Evolutionary conservation across 163 green algal species (phyloP), one percentile per base, ranked within the genome.

Genomic region (Chlamydomonas reinhardtii): DNA sequence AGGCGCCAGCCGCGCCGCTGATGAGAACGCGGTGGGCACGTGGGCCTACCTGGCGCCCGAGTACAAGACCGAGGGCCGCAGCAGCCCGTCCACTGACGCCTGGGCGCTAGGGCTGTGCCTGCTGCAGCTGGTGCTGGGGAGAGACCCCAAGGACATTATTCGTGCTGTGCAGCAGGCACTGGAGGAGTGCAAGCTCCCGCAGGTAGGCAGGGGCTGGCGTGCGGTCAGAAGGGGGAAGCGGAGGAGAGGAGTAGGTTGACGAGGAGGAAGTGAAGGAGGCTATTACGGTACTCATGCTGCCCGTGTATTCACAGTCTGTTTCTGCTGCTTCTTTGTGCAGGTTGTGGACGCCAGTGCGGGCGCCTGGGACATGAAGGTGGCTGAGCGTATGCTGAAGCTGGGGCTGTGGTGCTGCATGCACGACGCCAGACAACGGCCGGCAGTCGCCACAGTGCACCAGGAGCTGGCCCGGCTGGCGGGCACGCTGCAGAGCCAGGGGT

Each of bases 351-450:
- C 65, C 0, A 70, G 56, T 29, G 89, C 85, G 2, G 89, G 89
- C 5, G 54, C 39, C 14, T 91, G 85, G 89, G 89, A 92, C 35
- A 43, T 73, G 24, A 77, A 70, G 29, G 70, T 87, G 24, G 85
- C 69, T 11, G 89, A 91, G 82, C 80, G 89, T 9, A 29, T 92
- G 72, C 64, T 92, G 4, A 92, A 92, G 82, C 39, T 91, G 54
- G 85, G 81, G 5, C 48, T 91, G 56, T 92, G 89, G 89, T 91
- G 89, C 77, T 87, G 82, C 76, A 92, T 92, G 89, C 85, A 92
- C 27, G 84, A 90, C 48, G 31, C 89, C 4, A 34, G 78, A 20
- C 79, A 89, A 35, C 84, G 84, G 29, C 89, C 89, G 14, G 11
- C 74, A 0, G 84, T 86, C 48, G 80, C 54, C 9, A 54, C n/a